phyloP scores from a whole-genome alignment of 768 basidiomycete genomes.

The Pilatotrama ljubarskyi region DNA sequence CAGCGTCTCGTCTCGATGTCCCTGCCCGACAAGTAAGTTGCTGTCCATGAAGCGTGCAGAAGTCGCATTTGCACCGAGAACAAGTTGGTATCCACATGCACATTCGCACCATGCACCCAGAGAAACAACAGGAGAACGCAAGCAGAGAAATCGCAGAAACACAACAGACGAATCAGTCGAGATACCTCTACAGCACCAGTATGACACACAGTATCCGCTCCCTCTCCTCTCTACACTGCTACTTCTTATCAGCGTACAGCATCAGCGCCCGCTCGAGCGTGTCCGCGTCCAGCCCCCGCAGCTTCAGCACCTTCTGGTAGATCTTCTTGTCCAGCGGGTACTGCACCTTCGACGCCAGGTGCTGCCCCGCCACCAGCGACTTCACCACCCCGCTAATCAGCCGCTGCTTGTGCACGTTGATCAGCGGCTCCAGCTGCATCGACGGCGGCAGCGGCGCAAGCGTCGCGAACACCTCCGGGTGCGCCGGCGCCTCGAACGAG shows the following conservation, averaged over 20 bases:
- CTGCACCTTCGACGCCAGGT: slow-evolving; percentile 72
- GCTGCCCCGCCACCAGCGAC: slow-evolving; percentile 77
- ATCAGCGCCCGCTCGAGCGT: slow-evolving; percentile 50
- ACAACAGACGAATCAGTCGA: slow-evolving; percentile 8
- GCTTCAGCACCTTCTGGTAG: slow-evolving; percentile 71
- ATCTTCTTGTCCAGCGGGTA: slow-evolving; percentile 73
- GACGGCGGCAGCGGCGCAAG: slow-evolving; percentile 69
- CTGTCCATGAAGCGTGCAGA: not conserved
- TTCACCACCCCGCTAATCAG: slow-evolving; percentile 81
- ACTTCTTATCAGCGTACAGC: slow-evolving; percentile 34
- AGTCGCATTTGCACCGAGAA: not conserved
- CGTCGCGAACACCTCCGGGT: slow-evolving; percentile 77
- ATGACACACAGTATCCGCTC: slow-evolving; percentile 5
- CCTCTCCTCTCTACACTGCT: not conserved
- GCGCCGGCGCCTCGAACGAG: slow-evolving; percentile 66
- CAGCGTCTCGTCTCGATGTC: too few relatives aligned
- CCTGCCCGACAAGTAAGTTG: too few relatives aligned
- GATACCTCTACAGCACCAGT: slow-evolving; percentile 13
- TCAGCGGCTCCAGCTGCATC: slow-evolving; percentile 83
- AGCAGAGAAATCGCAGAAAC: not conserved
- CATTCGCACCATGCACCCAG: not conserved
- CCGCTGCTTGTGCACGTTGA: slow-evolving; percentile 89
- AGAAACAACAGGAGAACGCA: not conserved
- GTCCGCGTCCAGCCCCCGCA: slow-evolving; percentile 63
- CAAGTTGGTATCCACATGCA: not conserved